A percentile compares a stretch with the other conserved stretches of the same genome.
phyloP scores from a whole-genome alignment of 768 basidiomycete genomes.

The Gymnopilus dilepis region DNA sequence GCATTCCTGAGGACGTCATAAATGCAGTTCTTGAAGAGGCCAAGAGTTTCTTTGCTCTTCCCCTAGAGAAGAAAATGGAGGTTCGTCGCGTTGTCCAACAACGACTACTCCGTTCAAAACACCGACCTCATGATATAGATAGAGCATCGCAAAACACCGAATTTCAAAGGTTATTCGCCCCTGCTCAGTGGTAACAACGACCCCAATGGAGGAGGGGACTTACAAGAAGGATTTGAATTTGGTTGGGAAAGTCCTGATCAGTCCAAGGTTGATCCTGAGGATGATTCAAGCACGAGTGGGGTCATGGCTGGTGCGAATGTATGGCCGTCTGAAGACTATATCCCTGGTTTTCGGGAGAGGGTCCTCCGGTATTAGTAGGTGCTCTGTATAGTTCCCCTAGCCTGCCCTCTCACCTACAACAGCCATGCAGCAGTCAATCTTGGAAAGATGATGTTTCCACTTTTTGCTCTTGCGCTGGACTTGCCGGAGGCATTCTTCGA shows the following conservation, averaged over 20 bases:
- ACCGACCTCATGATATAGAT: slow-evolving; percentile 46
- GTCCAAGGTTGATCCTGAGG: slow-evolving; percentile 26
- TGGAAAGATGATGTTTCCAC: slow-evolving; percentile 77
- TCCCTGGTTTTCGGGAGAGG: slow-evolving; percentile 62
- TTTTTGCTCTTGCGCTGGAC: slow-evolving; percentile 84
- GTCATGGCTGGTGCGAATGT: slow-evolving; percentile 75
- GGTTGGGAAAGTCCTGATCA: slow-evolving; percentile 63
- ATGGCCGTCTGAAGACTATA: slow-evolving; percentile 64
- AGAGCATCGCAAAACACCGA: slow-evolving; percentile 65
- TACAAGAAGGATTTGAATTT: slow-evolving; percentile 91
- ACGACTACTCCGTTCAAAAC: no score
- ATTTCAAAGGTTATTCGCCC: slow-evolving; percentile 81
- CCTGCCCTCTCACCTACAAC: not conserved
- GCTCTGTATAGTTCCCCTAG: not conserved
- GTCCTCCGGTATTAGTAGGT: slow-evolving; percentile 73
- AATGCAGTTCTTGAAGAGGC: slow-evolving; percentile 48
- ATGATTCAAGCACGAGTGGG: slow-evolving; percentile 45
- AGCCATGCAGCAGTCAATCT: slow-evolving; percentile 42
- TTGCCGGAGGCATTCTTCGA: slow-evolving; percentile 79
- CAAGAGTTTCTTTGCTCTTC: slow-evolving; percentile 72
- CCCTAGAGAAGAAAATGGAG: slow-evolving; percentile 68
- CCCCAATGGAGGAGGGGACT: slow-evolving; percentile 78
- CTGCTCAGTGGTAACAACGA: slow-evolving; percentile 77
- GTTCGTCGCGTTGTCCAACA: slow-evolving; percentile 36
- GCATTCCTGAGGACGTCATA: slow-evolving; percentile 61